Conservation (phyloP, 2,329 filamentous ascomycete genomes). For the Fusarium verrucosum region DNA sequence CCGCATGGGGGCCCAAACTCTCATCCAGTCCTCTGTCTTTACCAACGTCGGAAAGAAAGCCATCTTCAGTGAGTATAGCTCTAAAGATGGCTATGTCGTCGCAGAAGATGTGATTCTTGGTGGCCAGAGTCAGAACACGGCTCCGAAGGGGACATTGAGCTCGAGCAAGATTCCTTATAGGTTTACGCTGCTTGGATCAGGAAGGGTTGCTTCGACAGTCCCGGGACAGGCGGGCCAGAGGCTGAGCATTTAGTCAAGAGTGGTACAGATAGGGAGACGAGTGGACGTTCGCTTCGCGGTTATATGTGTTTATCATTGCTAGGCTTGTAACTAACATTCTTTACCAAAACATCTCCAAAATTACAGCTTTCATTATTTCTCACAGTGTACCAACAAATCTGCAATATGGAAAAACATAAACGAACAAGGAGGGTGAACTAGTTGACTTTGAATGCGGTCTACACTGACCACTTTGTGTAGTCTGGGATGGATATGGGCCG, state of each 20-base stretch:
- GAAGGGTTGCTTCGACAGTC: constrained; percentile 21
- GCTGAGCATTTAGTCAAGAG: constrained; percentile 5
- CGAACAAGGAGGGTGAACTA: constrained; percentile 1
- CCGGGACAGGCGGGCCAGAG: constrained; percentile 30
- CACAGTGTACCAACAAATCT: constrained; percentile 23
- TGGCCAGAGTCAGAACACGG: constrained; percentile 28
- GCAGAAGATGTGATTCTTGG: constrained; percentile 28
- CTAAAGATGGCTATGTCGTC: constrained; percentile 23
- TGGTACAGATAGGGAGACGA: rapidly evolving
- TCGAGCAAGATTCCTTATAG: constrained; percentile 19
- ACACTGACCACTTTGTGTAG: constrained; percentile 34
- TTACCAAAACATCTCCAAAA: neutral
- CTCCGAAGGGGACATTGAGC: constrained; percentile 13
- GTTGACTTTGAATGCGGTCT: constrained; percentile 18
- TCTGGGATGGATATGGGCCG: constrained; percentile 21
- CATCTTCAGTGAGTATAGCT: constrained; percentile 38
- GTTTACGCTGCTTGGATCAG: constrained; percentile 28
- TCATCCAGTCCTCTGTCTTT: constrained; percentile 40
- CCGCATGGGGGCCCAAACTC: constrained; percentile 38
- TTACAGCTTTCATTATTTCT: neutral
- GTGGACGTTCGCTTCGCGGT: neutral
- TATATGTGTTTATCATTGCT: neutral
- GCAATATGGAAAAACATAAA: constrained; percentile 20
- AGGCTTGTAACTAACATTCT: too few relatives aligned
- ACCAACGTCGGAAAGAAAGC: constrained; percentile 40